These are phyloP conservation scores for Pouteria glomerata DNA, from an alignment of 148 eudicot genomes.

Conservation along the genomic window DNA sequence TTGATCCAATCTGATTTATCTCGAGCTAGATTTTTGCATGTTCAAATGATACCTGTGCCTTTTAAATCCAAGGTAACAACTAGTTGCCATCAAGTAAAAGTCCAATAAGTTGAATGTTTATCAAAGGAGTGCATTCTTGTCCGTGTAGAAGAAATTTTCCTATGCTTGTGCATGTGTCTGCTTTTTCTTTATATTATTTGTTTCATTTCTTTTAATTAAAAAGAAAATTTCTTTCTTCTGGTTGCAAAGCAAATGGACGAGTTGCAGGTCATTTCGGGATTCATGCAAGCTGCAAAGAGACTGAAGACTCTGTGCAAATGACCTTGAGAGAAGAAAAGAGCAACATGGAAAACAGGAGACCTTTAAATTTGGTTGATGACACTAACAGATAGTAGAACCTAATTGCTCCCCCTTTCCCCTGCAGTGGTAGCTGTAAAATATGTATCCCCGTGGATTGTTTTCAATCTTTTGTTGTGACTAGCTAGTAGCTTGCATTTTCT, in stretches of 20 bases:
- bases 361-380: slow-evolving; percentile 18
- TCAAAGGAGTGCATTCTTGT: background rate
- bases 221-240: background rate
- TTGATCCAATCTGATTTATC: no score
- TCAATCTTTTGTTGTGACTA: background rate
- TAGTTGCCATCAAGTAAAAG: no score
- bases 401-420: slow-evolving; percentile 4
- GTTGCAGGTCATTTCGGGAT: slow-evolving; percentile 57
- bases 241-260: slow-evolving; percentile 60
- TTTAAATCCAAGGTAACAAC: background rate
- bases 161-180: background rate
- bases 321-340: slow-evolving; percentile 5
- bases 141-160: background rate
- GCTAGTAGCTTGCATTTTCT: slow-evolving; percentile 7
- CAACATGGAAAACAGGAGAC: background rate
- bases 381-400: slow-evolving; percentile 26
- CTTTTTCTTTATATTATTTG: no score
- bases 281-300: slow-evolving; percentile 67
- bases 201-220: background rate
- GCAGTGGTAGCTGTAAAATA: slow-evolving; percentile 21
- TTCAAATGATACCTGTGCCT: background rate
- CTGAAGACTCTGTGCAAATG: slow-evolving; percentile 58
- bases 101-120: background rate
- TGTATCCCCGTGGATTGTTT: slow-evolving; percentile 14
- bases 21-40: background rate